Evolutionary conservation across 2,329 filamentous ascomycete genomes (phyloP).

Genomic region (Rhynchosporium graminicola): DNA sequence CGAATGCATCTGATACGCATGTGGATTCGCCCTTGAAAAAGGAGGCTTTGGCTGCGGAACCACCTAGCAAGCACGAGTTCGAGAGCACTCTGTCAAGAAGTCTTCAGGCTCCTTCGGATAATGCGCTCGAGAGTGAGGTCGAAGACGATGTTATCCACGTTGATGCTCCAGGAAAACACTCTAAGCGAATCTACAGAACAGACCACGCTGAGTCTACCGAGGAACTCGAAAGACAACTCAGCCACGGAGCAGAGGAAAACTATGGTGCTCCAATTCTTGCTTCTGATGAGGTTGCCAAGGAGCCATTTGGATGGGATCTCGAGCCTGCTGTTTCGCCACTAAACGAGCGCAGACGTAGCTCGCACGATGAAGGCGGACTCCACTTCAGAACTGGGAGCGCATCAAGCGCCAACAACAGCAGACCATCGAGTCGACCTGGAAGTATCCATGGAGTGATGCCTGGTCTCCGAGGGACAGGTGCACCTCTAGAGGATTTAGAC

Average conservation of each 20-base stretch:
- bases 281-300: conserved; percentile 80
- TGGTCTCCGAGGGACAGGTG: conserved; percentile 52
- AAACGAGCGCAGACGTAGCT: conserved; percentile 62
- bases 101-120: conserved; percentile 40
- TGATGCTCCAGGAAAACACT: conserved; percentile 60
- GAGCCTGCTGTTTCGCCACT: conserved; percentile 81
- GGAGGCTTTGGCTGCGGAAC: conserved; percentile 46
- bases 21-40: conserved; percentile 46
- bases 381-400: conserved; percentile 50
- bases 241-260: conserved; percentile 48
- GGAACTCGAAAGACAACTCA: conserved; percentile 42
- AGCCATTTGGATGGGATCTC: conserved; percentile 65
- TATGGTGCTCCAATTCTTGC: conserved; percentile 83
- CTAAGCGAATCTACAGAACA: conserved; percentile 47
- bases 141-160: conserved; percentile 73
- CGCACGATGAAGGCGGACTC: conserved; percentile 56
- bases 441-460: conserved; percentile 61
- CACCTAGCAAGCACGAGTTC: conserved; percentile 32
- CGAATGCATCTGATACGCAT: conserved; percentile 48
- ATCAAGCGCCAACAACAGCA: conserved; percentile 47
- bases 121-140: conserved; percentile 47
- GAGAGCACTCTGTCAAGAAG: conserved; percentile 44
- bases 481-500: conserved; percentile 81
- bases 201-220: conserved; percentile 49
- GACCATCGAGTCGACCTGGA: conserved; percentile 61